Evolutionary conservation across 306 rosid species (phyloP).

Genomic region (Vigna angularis): DNA sequence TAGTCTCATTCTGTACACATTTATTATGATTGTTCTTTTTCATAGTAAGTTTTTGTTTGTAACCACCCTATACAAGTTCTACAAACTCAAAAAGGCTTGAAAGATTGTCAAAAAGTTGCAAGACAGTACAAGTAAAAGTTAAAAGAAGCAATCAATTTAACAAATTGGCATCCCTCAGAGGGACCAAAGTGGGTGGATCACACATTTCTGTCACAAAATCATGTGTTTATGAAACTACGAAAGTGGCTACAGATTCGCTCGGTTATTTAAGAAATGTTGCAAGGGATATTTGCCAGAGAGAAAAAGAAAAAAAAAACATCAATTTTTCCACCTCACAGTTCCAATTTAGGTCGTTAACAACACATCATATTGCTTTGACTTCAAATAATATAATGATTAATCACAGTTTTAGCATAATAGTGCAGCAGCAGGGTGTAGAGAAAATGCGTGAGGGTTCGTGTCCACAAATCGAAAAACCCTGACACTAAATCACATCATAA

Average conservation of each 20-base stretch:
- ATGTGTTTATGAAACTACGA: slow-evolving; percentile 40
- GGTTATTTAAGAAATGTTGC: background rate
- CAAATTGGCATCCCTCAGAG: slow-evolving; percentile 40
- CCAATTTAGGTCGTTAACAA: slow-evolving; percentile 59
- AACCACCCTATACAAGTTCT: slow-evolving; percentile 40
- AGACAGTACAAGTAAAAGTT: slow-evolving; percentile 47
- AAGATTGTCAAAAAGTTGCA: slow-evolving; percentile 60
- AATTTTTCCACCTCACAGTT: slow-evolving; percentile 47
- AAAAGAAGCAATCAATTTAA: slow-evolving; percentile 47
- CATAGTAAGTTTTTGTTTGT: slow-evolving; percentile 34
- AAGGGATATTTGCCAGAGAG: slow-evolving; percentile 34
- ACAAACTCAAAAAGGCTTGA: slow-evolving; percentile 52
- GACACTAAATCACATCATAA: slow-evolving; percentile 32
- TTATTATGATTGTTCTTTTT: slow-evolving; percentile 50
- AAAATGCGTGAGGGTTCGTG: slow-evolving; percentile 39
- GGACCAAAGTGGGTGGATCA: slow-evolving; percentile 50
- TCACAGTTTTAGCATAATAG: slow-evolving; percentile 41
- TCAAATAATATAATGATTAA: slow-evolving; percentile 58
- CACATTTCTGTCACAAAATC: slow-evolving; percentile 50
- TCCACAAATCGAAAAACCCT: slow-evolving; percentile 42
- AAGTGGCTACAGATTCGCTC: slow-evolving; percentile 45
- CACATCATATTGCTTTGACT: slow-evolving; percentile 61
- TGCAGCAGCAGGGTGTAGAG: slow-evolving; percentile 8
- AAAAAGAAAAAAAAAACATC: background rate
- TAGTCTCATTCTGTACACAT: slow-evolving; percentile 41